Evolutionary conservation across 208 protist genomes (phyloP), one percentile per base, ranked within the genome.

Genomic region (Wallacemonas collosoma): DNA sequence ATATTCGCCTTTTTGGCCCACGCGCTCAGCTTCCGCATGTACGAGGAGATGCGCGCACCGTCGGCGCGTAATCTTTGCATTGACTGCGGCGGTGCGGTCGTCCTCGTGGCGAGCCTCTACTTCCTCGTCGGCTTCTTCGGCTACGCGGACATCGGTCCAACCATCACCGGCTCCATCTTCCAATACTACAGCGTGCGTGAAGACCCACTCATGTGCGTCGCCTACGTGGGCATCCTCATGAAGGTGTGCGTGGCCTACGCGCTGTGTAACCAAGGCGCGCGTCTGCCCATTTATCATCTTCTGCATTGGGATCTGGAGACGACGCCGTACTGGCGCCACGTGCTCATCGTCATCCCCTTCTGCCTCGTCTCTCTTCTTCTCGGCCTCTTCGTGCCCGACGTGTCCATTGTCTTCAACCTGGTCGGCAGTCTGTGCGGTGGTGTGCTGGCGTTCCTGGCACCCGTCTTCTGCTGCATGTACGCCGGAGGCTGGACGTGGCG

Each of bases 391-490:
- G 75, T 93, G 55, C 87, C 87, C 3, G 77, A 87, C 60, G 77
- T 95, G 62, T 84, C 77, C 57, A 81, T 89, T 53, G 87, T 90
- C 15, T 89, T 93, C 76, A 78, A 81, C 15, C 64, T 95, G 44
- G 58, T 90, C 35, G 87, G 90, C n/a, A 77, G 75, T 48, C 57
- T 93, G 15, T 87, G 75, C 64, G 86, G 82, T 9, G 83, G 83
- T 5, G 67, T 86, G 12, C 48, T 93, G 17, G 86, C 78, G 41
- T 93, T 95, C 62, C 64, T 91, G 11, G 65, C 89, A n/a, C 85
- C 87, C 5, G 74, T 84, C 12, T 81, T 87, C 65, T 81, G 85
- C n/a, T 72, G 75, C 67, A 83, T 84, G 79, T 90, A 83, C 79
- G 58, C 63, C 17, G 88, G 80, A 15, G 75, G 74, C 50, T 89